Base-by-base conservation (phyloP, 1,139 yeast species). In the Blastobotrys petasosporus region DNA sequence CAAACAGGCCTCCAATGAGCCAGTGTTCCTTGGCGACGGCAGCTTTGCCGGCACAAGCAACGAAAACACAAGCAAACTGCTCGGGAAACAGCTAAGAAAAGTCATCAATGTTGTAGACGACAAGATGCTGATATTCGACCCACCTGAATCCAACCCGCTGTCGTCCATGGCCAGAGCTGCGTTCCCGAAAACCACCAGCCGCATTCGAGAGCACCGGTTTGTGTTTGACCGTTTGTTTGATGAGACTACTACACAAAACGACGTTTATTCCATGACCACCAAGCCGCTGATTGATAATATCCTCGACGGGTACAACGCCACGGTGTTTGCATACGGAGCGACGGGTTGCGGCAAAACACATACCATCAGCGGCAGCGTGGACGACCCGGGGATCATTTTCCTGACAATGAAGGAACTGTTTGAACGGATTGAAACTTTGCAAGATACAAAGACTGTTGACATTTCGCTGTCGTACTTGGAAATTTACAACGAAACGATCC, bases 331-430 rank as follows among this genome's bases (percentile, higher is more conserved):
- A 1, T 92, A 92, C 62, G 98, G 98, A 1, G 96, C 96, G 25
- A 88, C 98, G 0, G 98, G 98, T 0, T 92, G 97, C 64, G 98
- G 98, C n/a, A 90, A 90, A 62, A 88, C 97, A 0, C 88, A 84
- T 61, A 90, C 97, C 0, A 85, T 90, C 36, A 77, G 82, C 64
- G 96, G 97, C 0, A 76, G 80, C 0, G 74, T 80, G 0, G 74
- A 75, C 1, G 69, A 76, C 32, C 96, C 96, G 0, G 97, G 96
- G 0, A 77, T 90, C 16, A 82, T 87, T 1, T 85, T 82, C 55
- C 67, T 82, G 45, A 82, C 96, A 0, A 81, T 86, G 83, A 72
- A 77, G 54, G 95, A 85, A 52, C 68, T 90, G 32, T 88, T 82
- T 61, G 68, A 69, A 17, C 70, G 73, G 49, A 83, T 87, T 30